phyloP scores from a whole-genome alignment of 2,329 filamentous ascomycete species.

The Rasamsonia emersonii region DNA sequence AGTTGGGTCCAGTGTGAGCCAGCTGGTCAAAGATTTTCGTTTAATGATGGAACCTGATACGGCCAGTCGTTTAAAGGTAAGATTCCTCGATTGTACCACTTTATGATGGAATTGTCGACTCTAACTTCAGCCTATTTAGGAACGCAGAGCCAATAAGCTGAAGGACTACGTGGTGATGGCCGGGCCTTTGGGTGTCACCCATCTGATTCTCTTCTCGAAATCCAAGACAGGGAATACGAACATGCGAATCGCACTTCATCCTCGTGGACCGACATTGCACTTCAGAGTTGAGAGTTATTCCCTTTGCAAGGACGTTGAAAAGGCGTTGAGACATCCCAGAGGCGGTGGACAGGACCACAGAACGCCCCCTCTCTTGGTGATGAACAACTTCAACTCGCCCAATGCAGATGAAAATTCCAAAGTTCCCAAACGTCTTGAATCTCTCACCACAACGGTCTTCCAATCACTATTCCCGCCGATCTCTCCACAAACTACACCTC shows the following conservation, averaged over 20 bases:
- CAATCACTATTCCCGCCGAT: slow-evolving; percentile 95
- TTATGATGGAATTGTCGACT: neutral
- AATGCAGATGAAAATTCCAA: slow-evolving; percentile 47
- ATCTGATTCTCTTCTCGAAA: slow-evolving; percentile 86
- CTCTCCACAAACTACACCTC: slow-evolving; percentile 78
- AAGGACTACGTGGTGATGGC: slow-evolving; percentile 94
- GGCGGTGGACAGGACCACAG: slow-evolving; percentile 78
- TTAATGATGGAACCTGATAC: slow-evolving; percentile 95
- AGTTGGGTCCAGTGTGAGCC: slow-evolving; percentile 82
- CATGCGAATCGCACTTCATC: slow-evolving; percentile 75
- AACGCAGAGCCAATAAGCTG: slow-evolving; percentile 78
- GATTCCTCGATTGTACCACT: neutral
- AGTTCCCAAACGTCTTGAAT: slow-evolving; percentile 90
- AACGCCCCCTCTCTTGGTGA: slow-evolving; percentile 82
- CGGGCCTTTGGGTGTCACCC: slow-evolving; percentile 84
- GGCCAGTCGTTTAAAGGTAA: slow-evolving; percentile 68
- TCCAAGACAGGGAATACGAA: slow-evolving; percentile 89
- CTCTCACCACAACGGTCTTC: slow-evolving; percentile 85
- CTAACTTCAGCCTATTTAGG: slow-evolving; percentile 32
- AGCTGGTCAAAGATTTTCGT: slow-evolving; percentile 84
- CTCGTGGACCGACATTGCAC: slow-evolving; percentile 83
- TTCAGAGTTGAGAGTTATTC: slow-evolving; percentile 95
- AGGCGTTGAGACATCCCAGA: slow-evolving; percentile 72
- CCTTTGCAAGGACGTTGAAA: slow-evolving; percentile 80
- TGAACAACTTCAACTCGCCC: slow-evolving; percentile 88